Conservation (phyloP, 345 rosid genomes). For the Dipteronia dyeriana region DNA sequence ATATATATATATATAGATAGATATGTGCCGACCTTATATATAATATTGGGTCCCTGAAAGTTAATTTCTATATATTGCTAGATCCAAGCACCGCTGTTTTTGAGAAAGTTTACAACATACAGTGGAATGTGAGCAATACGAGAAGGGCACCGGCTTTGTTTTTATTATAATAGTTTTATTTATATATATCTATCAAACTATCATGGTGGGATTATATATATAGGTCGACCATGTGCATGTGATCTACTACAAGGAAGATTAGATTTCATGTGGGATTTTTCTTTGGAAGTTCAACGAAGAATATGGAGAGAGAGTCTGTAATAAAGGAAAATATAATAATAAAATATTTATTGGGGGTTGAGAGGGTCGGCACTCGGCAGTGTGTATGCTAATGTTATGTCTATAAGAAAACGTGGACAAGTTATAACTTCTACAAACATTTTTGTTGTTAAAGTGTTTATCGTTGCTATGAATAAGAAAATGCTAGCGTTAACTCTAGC, state of each 20-base stretch:
- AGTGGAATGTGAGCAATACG: slow-evolving; percentile 17
- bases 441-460: too few species aligned
- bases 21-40: neutral
- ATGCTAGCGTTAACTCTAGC: too few species aligned
- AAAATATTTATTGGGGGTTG: slow-evolving; percentile 15
- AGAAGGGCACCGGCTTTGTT: slow-evolving; percentile 21
- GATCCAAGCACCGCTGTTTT: slow-evolving; percentile 24
- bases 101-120: slow-evolving; percentile 11
- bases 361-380: slow-evolving; percentile 23
- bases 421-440: neutral
- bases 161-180: neutral
- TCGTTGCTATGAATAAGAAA: too few species aligned
- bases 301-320: slow-evolving; percentile 32
- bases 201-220: slow-evolving; percentile 20
- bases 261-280: slow-evolving; percentile 57
- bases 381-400: slow-evolving; percentile 9
- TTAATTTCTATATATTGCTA: slow-evolving; percentile 6
- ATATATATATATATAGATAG: too few species aligned
- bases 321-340: neutral
- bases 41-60: neutral
- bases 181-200: slow-evolving; percentile 7
- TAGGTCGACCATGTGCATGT: slow-evolving; percentile 50
- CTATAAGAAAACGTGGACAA: slow-evolving; percentile 20
- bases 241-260: slow-evolving; percentile 49
- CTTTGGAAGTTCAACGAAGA: slow-evolving; percentile 31